Percentiles rank a stretch among this genome's conserved stretches.
phyloP scores from a whole-genome alignment of 345 rosid species.

The Moricandia moricandioides region DNA sequence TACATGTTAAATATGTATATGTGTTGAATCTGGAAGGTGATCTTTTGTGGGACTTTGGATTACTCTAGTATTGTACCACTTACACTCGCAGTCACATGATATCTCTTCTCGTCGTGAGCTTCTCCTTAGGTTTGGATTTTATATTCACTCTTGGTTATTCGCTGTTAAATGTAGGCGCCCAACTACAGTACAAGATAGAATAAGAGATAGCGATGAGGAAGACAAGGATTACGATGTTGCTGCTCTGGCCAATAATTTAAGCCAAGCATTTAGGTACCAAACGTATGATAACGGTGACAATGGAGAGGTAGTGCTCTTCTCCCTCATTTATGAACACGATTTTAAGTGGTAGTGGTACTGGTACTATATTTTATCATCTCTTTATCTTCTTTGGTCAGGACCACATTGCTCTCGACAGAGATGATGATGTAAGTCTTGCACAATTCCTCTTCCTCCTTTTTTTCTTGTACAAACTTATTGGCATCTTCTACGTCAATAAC shows the following conservation, averaged over 20 bases:
- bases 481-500: background rate
- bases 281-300: constrained; percentile 84
- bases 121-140: background rate
- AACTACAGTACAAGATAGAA: constrained; percentile 91
- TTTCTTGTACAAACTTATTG: no score
- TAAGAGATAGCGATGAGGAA: constrained; percentile 96
- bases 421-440: constrained; percentile 70
- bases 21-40: background rate
- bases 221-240: constrained; percentile 96
- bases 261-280: constrained; percentile 91
- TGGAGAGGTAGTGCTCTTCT: constrained; percentile 61
- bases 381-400: constrained; percentile 51
- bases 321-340: background rate
- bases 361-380: constrained; percentile 11
- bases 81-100: background rate
- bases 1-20: background rate
- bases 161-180: constrained; percentile 69
- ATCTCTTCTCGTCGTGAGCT: background rate
- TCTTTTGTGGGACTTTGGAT: background rate
- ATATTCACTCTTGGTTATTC: constrained; percentile 10
- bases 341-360: constrained; percentile 5
- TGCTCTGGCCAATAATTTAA: constrained; percentile 88
- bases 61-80: background rate
- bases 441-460: background rate
- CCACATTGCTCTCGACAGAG: constrained; percentile 68